A percentile compares a stretch with the other conserved stretches of the same genome.
Conservation (phyloP, 495 filamentous ascomycete genomes). For the Penicillium bialowiezense region DNA sequence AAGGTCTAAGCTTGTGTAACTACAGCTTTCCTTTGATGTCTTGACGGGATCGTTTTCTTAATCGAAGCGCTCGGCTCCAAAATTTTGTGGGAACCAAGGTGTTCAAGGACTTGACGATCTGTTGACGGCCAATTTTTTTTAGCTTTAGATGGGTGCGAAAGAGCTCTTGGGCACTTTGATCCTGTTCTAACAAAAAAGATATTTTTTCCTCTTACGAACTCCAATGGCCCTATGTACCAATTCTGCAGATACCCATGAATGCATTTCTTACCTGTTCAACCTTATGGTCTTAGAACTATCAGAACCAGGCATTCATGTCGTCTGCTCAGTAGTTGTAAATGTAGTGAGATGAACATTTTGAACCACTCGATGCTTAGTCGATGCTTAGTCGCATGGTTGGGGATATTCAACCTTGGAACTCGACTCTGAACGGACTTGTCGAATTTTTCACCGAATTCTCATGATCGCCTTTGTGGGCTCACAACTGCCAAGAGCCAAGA, state of each 20-base stretch:
- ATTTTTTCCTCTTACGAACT: constrained; percentile 29
- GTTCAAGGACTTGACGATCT: constrained; percentile 29
- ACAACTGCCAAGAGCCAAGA: not conserved
- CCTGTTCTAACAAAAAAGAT: constrained; percentile 28
- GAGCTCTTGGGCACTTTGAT: constrained; percentile 23
- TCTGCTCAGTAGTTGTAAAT: constrained; percentile 16
- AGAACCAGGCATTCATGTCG: constrained; percentile 29
- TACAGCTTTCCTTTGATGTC: constrained; percentile 18
- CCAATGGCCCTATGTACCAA: constrained; percentile 36
- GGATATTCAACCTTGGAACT: too few species aligned
- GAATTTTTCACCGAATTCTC: too few species aligned
- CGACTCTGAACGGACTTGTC: not conserved
- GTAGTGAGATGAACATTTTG: too few species aligned
- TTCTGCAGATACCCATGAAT: constrained; percentile 50
- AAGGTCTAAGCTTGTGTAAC: constrained; percentile 71
- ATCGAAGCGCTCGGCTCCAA: constrained; percentile 16
- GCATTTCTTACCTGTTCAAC: constrained; percentile 40
- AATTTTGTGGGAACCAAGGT: constrained; percentile 25
- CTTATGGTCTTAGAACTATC: constrained; percentile 18
- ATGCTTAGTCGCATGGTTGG: too few species aligned
- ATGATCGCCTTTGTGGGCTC: not conserved
- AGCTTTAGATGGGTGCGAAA: constrained; percentile 39
- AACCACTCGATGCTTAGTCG: too few species aligned
- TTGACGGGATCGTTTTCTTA: constrained; percentile 23
- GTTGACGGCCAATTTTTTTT: constrained; percentile 32